A percentile compares a stretch with the other conserved stretches of the same genome.
phyloP scores from a whole-genome alignment of 306 rosid species.

The Acmispon strigosus region DNA sequence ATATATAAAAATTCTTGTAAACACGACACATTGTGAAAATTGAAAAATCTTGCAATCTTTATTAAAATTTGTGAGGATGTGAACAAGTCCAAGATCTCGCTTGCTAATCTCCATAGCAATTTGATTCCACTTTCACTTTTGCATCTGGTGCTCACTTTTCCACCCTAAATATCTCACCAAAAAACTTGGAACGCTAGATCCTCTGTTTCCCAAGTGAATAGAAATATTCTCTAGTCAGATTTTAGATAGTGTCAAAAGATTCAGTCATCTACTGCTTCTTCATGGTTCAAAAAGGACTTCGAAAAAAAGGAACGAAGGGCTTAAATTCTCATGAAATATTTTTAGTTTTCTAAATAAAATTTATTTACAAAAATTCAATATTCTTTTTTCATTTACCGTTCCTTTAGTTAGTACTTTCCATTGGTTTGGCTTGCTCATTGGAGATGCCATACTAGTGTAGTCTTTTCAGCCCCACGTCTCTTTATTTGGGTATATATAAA shows the following conservation, averaged over 20 bases:
- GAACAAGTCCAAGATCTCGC: conserved; percentile 12
- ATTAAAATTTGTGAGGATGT: conserved; percentile 19
- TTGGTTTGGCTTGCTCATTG: conserved; percentile 18
- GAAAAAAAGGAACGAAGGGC: neutral
- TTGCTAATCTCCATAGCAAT: neutral
- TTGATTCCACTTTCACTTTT: conserved; percentile 11
- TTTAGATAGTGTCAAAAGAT: conserved; percentile 1
- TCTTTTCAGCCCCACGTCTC: conserved; percentile 39
- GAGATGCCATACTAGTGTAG: conserved; percentile 48
- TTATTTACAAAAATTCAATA: too few species aligned
- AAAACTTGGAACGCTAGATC: conserved; percentile 31
- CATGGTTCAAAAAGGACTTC: neutral
- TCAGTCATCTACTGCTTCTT: neutral
- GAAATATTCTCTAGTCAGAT: conserved; percentile 18
- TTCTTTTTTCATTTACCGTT: conserved; percentile 39
- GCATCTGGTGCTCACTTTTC: conserved; percentile 32
- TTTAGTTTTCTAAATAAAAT: too few species aligned
- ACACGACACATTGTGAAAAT: too few species aligned
- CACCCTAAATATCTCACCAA: conserved; percentile 25
- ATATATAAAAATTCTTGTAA: too few species aligned
- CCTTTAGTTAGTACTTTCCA: conserved; percentile 24
- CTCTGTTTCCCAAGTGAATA: conserved; percentile 18
- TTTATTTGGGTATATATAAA: conserved; percentile 35
- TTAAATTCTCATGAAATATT: too few species aligned
- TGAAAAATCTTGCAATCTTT: conserved; percentile 27